These are phyloP conservation scores for Haberlea rhodopensis DNA, from an alignment of 257 asterid species.

Conservation along the genomic window DNA sequence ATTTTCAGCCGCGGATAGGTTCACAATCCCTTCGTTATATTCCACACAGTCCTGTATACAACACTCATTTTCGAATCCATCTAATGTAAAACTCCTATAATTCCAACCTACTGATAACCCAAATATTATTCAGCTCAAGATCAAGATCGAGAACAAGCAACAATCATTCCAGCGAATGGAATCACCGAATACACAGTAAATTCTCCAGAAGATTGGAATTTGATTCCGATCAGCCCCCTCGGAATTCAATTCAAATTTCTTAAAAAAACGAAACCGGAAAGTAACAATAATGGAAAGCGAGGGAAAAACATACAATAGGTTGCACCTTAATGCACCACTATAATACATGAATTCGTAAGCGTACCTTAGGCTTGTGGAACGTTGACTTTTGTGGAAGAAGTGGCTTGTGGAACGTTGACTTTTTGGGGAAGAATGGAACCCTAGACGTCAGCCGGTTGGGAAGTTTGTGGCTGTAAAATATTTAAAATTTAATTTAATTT, in stretches of 20 bases:
- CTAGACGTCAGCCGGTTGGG: constrained; percentile 27
- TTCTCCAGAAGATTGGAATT: constrained; percentile 17
- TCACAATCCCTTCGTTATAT: constrained; percentile 40
- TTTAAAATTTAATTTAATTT: too few species aligned
- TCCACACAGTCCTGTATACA: constrained; percentile 43
- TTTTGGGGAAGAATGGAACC: constrained; percentile 30
- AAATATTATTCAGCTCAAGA: constrained; percentile 35
- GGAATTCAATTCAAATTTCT: constrained; percentile 25
- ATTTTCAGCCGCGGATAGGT: constrained; percentile 21
- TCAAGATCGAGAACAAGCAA: constrained; percentile 69
- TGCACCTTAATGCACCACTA: constrained; percentile 21
- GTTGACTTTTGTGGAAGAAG: too few species aligned
- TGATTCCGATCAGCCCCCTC: constrained; percentile 24
- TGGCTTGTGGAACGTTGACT: constrained; percentile 23
- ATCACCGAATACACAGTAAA: constrained; percentile 25
- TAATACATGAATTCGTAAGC: constrained; percentile 30
- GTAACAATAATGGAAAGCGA: constrained; percentile 21
- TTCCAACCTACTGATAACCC: constrained; percentile 13
- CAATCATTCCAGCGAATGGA: constrained; percentile 63
- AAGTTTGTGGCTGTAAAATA: constrained; percentile 19
- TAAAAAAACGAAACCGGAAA: neutral
- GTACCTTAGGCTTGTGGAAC: constrained; percentile 44
- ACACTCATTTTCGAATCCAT: constrained; percentile 56
- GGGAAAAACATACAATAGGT: neutral
- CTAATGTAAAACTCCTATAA: constrained; percentile 9